Percentiles rank a stretch among this genome's conserved stretches.
These are phyloP conservation scores for Tylopilus felleus DNA, from an alignment of 768 basidiomycete species.

Conservation along the genomic window DNA sequence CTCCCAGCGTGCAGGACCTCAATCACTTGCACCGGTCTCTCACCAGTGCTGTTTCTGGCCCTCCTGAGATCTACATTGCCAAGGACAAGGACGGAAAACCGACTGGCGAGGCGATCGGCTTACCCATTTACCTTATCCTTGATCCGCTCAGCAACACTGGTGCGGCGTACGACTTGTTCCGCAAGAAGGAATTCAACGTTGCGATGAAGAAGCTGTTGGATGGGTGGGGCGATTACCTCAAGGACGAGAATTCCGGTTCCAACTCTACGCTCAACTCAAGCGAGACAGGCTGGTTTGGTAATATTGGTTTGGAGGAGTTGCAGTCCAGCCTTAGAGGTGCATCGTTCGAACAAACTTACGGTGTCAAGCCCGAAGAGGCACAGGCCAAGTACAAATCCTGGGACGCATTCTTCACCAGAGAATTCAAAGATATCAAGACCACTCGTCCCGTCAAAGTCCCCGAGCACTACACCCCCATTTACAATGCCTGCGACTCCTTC, in stretches of 20 bases:
- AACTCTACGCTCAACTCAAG: slow-evolving; percentile 4
- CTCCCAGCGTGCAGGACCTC: neutral
- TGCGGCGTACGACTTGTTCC: slow-evolving; percentile 18
- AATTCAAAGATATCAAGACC: slow-evolving; percentile 19
- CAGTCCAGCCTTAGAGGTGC: neutral
- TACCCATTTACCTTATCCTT: slow-evolving; percentile 15
- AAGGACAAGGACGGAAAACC: neutral
- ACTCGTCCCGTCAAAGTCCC: neutral
- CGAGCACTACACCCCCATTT: slow-evolving; percentile 29
- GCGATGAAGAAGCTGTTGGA: neutral
- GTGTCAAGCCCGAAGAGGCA: neutral
- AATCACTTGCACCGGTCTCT: neutral
- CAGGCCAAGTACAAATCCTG: slow-evolving; percentile 24
- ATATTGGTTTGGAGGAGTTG: neutral
- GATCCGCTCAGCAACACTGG: slow-evolving; percentile 21
- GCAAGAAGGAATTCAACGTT: slow-evolving; percentile 1
- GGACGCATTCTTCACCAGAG: slow-evolving; percentile 56
- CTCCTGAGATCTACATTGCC: neutral
- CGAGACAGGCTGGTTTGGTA: neutral
- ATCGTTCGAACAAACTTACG: neutral
- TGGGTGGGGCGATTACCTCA: slow-evolving; percentile 1
- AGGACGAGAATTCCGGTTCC: neutral
- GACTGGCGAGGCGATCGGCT: slow-evolving; percentile 20
- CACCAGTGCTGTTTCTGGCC: neutral
- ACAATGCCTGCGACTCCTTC: slow-evolving; percentile 52